These are phyloP conservation scores for Kregervanrija delftensis DNA, from an alignment of 805 yeast species.

Conservation along the genomic window DNA sequence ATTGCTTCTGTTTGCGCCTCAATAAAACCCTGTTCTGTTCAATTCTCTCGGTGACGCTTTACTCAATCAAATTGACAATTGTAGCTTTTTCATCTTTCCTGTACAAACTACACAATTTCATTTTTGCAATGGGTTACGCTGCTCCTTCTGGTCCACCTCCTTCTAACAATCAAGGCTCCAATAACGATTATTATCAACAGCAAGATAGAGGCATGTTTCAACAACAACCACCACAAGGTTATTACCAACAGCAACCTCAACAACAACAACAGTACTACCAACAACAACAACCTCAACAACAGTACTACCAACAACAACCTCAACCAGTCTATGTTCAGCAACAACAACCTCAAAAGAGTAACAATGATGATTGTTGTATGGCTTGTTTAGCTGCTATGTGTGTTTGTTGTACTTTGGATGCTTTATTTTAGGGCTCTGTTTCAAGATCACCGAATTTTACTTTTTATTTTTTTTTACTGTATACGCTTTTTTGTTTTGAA, in stretches of 20 bases:
- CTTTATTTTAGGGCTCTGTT: constrained; percentile 30
- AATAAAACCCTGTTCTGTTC: no score
- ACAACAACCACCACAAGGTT: constrained; percentile 27
- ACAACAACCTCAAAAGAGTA: constrained; percentile 34
- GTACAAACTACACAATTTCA: neutral
- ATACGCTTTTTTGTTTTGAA: neutral
- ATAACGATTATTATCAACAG: constrained; percentile 22
- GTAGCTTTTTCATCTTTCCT: no score
- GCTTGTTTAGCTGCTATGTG: constrained; percentile 51
- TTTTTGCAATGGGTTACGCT: constrained; percentile 7
- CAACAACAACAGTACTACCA: constrained; percentile 18
- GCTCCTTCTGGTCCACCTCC: constrained; percentile 11
- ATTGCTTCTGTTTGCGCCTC: no score
- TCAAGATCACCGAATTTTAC: constrained; percentile 1
- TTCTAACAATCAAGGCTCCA: constrained; percentile 9
- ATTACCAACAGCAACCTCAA: constrained; percentile 38
- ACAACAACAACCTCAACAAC: constrained; percentile 28
- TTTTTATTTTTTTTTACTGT: constrained; percentile 1
- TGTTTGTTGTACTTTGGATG: constrained; percentile 49
- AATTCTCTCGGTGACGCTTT: no score
- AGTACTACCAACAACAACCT: constrained; percentile 34
- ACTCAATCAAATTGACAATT: no score
- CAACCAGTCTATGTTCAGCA: constrained; percentile 52
- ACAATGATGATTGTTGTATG: constrained; percentile 38
- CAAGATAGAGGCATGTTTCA: constrained; percentile 10